These are phyloP conservation scores for Nymphaea thermarum DNA, from an alignment of 164 flowering plant species.

Conservation along the genomic window DNA sequence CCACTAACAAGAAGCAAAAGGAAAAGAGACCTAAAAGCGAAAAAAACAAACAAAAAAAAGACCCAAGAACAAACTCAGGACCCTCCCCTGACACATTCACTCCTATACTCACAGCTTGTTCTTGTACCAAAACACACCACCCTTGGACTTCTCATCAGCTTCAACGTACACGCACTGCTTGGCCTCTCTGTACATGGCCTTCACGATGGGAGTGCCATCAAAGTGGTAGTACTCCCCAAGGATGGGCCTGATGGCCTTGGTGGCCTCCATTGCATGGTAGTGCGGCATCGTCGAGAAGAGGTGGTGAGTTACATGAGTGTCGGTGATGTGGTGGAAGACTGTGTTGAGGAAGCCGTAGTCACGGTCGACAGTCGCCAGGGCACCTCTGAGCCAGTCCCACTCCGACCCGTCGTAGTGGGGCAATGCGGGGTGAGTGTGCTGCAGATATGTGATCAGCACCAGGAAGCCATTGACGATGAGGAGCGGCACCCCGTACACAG, in stretches of 20 bases:
- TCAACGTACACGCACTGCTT: constrained; percentile 74
- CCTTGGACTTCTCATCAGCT: constrained; percentile 38
- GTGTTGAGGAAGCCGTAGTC: constrained; percentile 70
- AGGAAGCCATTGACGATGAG: constrained; percentile 62
- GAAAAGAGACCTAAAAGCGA: too few species aligned
- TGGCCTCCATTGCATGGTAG: constrained; percentile 81
- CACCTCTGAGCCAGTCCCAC: constrained; percentile 92
- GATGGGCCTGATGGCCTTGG: constrained; percentile 61
- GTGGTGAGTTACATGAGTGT: constrained; percentile 80
- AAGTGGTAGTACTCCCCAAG: constrained; percentile 62
- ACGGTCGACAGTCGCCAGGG: constrained; percentile 69
- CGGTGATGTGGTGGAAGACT: constrained; percentile 76
- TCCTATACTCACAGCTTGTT: constrained; percentile 19
- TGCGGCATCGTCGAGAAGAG: constrained; percentile 81
- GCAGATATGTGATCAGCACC: constrained; percentile 64
- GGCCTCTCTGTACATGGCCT: constrained; percentile 70
- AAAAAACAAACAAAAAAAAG: too few species aligned
- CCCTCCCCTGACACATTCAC: too few species aligned
- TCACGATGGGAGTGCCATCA: constrained; percentile 48
- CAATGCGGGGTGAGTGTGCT: constrained; percentile 77
- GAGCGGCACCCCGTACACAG: constrained; percentile 55
- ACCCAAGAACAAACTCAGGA: too few species aligned
- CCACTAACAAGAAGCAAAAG: too few species aligned
- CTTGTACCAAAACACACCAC: constrained; percentile 63
- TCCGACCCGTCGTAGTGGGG: constrained; percentile 74